phyloP scores from a whole-genome alignment of 441 rosid genomes.

The Gossypium gossypioides region DNA sequence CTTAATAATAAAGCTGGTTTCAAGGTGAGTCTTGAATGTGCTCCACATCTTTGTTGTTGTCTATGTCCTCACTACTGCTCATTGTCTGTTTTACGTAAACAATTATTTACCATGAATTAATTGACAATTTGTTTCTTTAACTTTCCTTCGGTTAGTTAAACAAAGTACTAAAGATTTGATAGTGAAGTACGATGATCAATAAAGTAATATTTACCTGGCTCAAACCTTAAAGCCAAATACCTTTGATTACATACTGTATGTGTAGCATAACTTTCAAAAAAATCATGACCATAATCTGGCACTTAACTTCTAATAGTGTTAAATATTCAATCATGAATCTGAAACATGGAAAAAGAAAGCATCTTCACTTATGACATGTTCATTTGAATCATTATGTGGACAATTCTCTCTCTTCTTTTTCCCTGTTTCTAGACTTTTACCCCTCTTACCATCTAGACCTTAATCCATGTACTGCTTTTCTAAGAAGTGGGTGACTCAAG shows the following conservation, averaged over 20 bases:
- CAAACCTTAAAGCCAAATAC: neutral
- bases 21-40: constrained; percentile 38
- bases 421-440: neutral
- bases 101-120: neutral
- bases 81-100: neutral
- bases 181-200: neutral
- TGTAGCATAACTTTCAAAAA: neutral
- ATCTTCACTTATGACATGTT: neutral
- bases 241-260: neutral
- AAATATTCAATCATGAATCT: neutral
- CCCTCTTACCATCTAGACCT: neutral
- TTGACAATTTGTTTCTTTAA: neutral
- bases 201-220: constrained; percentile 1
- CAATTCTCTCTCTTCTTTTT: neutral
- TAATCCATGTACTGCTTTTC: neutral
- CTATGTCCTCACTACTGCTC: neutral
- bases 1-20: constrained; percentile 80
- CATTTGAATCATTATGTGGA: neutral
- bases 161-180: neutral
- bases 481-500: neutral
- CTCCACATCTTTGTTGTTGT: neutral
- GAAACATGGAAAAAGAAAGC: neutral
- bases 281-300: neutral
- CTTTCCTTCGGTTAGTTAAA: neutral
- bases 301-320: neutral